Evolutionary conservation across 169 alveolate genomes (phyloP).

Genomic region (Perkinsus olseni): DNA sequence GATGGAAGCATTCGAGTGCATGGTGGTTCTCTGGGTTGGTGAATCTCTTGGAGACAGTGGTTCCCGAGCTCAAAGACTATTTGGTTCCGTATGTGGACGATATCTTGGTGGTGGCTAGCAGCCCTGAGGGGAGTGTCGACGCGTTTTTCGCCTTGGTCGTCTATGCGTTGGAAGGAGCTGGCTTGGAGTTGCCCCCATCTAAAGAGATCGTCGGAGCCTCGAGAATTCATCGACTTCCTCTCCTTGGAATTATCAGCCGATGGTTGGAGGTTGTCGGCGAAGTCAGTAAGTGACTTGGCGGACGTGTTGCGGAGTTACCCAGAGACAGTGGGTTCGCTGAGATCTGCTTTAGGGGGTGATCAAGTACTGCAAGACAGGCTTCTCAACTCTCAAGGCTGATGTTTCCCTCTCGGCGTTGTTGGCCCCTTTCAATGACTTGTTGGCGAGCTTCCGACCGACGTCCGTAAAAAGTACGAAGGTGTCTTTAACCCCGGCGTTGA

Average conservation of each 20-base stretch:
- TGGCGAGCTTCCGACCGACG: background rate
- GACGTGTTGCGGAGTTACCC: background rate
- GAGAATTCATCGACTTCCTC: background rate
- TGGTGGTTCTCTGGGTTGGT: background rate
- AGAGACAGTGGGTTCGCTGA: background rate
- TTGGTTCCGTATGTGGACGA: background rate
- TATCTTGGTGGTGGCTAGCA: background rate
- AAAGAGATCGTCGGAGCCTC: background rate
- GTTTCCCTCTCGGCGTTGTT: background rate
- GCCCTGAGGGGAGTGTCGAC: background rate
- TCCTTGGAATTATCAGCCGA: background rate
- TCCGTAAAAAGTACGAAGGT: background rate
- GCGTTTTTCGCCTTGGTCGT: background rate
- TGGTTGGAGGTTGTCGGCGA: background rate
- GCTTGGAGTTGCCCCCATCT: background rate
- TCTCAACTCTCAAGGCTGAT: background rate
- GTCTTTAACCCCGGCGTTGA: background rate
- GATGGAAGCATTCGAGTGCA: background rate
- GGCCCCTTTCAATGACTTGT: background rate
- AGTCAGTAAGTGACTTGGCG: background rate
- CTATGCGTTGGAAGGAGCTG: background rate
- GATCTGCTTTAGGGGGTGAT: background rate
- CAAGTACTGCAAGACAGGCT: background rate
- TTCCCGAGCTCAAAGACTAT: background rate
- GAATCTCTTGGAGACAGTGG: background rate